Percentiles rank a stretch among this genome's conserved stretches.
Conservation (phyloP, 768 basidiomycete species). For the Termitomyces sp. region DNA sequence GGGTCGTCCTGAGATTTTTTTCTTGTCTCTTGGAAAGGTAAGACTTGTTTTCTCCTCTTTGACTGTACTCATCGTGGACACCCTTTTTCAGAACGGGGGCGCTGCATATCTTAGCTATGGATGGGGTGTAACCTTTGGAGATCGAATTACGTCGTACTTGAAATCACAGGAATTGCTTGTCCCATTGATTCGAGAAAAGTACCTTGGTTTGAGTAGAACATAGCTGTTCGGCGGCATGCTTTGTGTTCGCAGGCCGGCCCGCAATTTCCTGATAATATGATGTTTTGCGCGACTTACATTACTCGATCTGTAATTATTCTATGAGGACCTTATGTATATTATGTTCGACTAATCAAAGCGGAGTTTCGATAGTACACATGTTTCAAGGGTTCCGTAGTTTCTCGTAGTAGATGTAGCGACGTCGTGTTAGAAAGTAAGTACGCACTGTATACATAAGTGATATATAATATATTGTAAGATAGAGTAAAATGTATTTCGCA, state of each 20-base stretch:
- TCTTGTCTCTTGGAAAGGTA: slow-evolving; percentile 59
- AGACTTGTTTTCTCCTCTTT: background rate
- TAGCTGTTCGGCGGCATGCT: background rate
- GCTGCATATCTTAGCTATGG: slow-evolving; percentile 39
- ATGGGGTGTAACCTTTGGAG: slow-evolving; percentile 46
- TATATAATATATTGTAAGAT: no score
- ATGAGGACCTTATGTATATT: no score
- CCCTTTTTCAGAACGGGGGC: slow-evolving; percentile 33
- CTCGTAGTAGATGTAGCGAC: no score
- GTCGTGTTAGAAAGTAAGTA: no score
- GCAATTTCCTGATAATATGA: background rate
- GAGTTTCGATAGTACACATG: no score
- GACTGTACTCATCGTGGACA: background rate
- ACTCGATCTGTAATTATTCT: no score
- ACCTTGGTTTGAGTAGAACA: slow-evolving; percentile 6
- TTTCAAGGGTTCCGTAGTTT: no score
- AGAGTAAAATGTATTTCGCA: no score
- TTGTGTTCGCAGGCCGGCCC: background rate
- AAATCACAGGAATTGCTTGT: slow-evolving; percentile 37
- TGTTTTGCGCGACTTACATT: no score
- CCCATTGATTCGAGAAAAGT: slow-evolving; percentile 10
- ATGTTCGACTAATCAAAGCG: no score
- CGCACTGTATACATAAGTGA: no score
- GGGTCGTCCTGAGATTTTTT: slow-evolving; percentile 48
- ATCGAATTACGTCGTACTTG: slow-evolving; percentile 35